Evolutionary conservation across 139 green algal species (phyloP), one percentile per base, ranked within the genome.

Genomic region (Volvox reticuliferus): DNA sequence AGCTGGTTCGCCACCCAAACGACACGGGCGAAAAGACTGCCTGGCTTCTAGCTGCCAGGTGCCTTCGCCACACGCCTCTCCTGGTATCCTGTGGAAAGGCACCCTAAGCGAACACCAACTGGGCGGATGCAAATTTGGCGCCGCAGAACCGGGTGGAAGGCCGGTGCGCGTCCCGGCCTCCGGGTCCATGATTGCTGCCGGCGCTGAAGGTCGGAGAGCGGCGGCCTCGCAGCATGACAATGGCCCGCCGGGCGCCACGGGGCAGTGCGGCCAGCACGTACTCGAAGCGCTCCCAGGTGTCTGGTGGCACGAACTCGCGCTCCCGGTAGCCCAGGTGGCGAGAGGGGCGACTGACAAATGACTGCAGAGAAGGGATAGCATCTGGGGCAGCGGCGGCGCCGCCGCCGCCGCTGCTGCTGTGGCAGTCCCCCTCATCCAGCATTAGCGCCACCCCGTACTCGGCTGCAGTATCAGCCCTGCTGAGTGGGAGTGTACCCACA

Each of bases 161-260:
- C 5, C 44, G 5, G 44, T 55, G 44, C 44, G 44, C 44, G 44
- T 55, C 44, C 44, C 44, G 44, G 44, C 44, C 44, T 55, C 44
- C 44, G 5, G 9, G 44, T 55, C 44, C 44, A 55, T 14, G 5
- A 55, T 55, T 55, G 22, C 2, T 0, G 32, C 20, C 28, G 22
- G 26, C 26, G 19, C 28, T 32, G 33, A 28, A 28, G 33, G 30
- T 62, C 20, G 62, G 62, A 12, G 81, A 62, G 62, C 30, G 62
- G 32, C 81, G 81, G 81, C 81, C 81, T 14, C 81, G 81, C 81
- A 87, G 81, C 30, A 87, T 69, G 37, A 87, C 81, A 20, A 87
- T 20, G 30, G 81, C 81, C 30, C 81, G n/a, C 30, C 81, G n/a
- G 62, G 30, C 50, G 62, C 81, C 81, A 20, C 62, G 30, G 62